Percentiles rank a stretch among this genome's conserved stretches.
phyloP scores from a whole-genome alignment of 345 rosid genomes.

The Salix koriyanagi region DNA sequence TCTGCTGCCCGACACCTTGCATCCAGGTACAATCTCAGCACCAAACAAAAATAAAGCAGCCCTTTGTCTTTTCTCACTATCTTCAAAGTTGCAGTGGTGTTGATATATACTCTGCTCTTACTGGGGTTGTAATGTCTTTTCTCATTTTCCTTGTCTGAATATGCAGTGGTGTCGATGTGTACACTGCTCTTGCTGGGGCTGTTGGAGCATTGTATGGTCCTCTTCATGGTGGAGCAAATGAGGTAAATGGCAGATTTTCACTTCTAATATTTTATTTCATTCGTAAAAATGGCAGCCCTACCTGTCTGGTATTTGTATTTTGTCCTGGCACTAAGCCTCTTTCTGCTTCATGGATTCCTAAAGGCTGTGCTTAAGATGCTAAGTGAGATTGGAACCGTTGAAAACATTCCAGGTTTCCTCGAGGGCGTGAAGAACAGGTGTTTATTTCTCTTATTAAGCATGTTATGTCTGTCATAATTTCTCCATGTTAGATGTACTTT shows the following conservation, averaged over 20 bases:
- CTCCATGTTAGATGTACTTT: not conserved
- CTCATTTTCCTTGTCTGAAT: not conserved
- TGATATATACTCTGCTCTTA: conserved; percentile 84
- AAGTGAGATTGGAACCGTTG: conserved; percentile 79
- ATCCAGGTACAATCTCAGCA: conserved; percentile 52
- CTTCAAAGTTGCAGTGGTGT: conserved; percentile 61
- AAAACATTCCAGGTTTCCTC: conserved; percentile 86
- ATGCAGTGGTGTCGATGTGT: conserved; percentile 92
- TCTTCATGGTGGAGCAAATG: conserved; percentile 98
- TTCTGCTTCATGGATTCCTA: conserved; percentile 16
- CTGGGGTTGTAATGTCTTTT: conserved; percentile 31
- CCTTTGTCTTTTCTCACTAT: not conserved
- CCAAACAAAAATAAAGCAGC: conserved; percentile 4
- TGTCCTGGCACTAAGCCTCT: not conserved
- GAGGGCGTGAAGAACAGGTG: conserved; percentile 95
- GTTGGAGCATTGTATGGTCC: conserved; percentile 97
- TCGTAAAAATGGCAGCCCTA: not conserved
- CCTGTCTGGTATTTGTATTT: not conserved
- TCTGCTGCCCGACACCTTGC: conserved; percentile 98
- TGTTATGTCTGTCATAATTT: not conserved
- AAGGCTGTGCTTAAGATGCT: conserved; percentile 99
- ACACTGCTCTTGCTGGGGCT: conserved; percentile 92
- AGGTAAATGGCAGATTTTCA: conserved; percentile 40
- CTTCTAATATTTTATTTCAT: not conserved
- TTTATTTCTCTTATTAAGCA: conserved; percentile 4